Conservation (phyloP, 306 rosid species). For the cucumber (Cucumis sativus) region Cucumber_9930_V3 NC_026658.2:10113501-10114000, state of each 20-base stretch:
- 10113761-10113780: slow-evolving; percentile 66
- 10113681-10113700: slow-evolving; percentile 87
- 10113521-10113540: slow-evolving; percentile 19
- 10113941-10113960: slow-evolving; percentile 65
- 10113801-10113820: slow-evolving; percentile 75
- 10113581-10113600: slow-evolving; percentile 60
- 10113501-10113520: slow-evolving; percentile 48
- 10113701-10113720: slow-evolving; percentile 67
- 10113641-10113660: slow-evolving; percentile 51
- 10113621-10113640: slow-evolving; percentile 72
- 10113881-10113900: slow-evolving; percentile 25
- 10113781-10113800: slow-evolving; percentile 67
- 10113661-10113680: slow-evolving; percentile 80
- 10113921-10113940: slow-evolving; percentile 74
- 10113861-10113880: slow-evolving; percentile 39
- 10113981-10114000: slow-evolving; percentile 7
- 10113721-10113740: slow-evolving; percentile 31
- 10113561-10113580: slow-evolving; percentile 39
- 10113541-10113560: slow-evolving; percentile 50
- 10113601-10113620: slow-evolving; percentile 63
- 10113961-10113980: slow-evolving; percentile 21
- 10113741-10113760: slow-evolving; percentile 49
- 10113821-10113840: slow-evolving; percentile 49
- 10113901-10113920: slow-evolving; percentile 28
- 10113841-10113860: slow-evolving; percentile 52